Evolutionary conservation across 2,329 filamentous ascomycete species (phyloP).

Genomic region (Ceratocystis smalleyi): DNA sequence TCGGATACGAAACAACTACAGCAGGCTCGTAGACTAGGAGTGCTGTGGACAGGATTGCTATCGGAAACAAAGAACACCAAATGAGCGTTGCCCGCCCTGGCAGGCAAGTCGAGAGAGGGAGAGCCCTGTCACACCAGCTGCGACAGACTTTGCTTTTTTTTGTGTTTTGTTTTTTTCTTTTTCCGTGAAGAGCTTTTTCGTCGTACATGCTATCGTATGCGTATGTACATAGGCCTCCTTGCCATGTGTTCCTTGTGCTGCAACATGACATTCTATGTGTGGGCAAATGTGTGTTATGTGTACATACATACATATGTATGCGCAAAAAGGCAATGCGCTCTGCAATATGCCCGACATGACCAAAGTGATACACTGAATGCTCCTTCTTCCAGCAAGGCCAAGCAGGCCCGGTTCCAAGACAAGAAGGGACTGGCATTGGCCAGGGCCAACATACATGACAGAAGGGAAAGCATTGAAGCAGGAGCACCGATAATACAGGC

Average conservation of each 20-base stretch:
- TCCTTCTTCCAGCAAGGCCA: too few species aligned
- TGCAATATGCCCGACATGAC: background rate
- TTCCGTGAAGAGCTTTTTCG: background rate
- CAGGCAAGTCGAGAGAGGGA: background rate
- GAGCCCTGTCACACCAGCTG: background rate
- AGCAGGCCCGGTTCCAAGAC: too few species aligned
- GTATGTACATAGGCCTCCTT: background rate
- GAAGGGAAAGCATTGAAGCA: background rate
- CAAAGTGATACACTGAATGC: background rate
- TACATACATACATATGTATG: background rate
- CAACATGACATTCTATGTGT: background rate
- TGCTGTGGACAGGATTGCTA: too few species aligned
- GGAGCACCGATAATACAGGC: background rate
- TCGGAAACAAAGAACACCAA: too few species aligned
- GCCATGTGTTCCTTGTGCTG: background rate
- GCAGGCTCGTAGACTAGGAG: too few species aligned
- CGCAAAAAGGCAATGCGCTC: background rate
- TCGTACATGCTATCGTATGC: background rate
- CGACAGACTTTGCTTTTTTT: background rate
- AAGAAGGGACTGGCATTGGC: background rate
- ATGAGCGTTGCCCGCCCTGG: too few species aligned
- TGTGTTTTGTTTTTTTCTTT: background rate
- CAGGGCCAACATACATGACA: background rate
- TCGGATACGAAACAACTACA: too few species aligned
- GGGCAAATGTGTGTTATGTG: too few species aligned